A percentile compares a stretch with the other conserved stretches of the same genome.
These are phyloP conservation scores for Fusarium buxicola DNA, from an alignment of 2,329 filamentous ascomycete genomes.

Conservation along the genomic window DNA sequence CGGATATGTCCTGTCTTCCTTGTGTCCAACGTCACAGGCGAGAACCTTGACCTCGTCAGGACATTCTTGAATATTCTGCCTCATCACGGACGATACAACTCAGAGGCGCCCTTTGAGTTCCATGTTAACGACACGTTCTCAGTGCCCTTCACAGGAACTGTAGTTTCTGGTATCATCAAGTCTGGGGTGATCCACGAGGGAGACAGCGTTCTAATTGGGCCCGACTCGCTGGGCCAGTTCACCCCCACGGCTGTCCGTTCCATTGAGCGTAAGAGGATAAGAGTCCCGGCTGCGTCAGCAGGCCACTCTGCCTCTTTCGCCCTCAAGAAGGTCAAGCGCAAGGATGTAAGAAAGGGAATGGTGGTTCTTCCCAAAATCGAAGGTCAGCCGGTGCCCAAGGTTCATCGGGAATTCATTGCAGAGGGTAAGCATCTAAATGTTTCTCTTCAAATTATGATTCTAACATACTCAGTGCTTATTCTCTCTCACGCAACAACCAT, in stretches of 20 bases:
- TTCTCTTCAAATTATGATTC: not conserved
- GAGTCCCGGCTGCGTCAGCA: slow-evolving; percentile 86
- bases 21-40: slow-evolving; percentile 96
- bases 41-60: slow-evolving; percentile 89
- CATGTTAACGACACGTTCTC: slow-evolving; percentile 98
- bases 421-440: slow-evolving; percentile 65
- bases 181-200: slow-evolving; percentile 88
- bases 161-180: slow-evolving; percentile 94
- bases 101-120: slow-evolving; percentile 90
- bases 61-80: slow-evolving; percentile 96
- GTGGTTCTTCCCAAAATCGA: slow-evolving; percentile 90
- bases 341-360: slow-evolving; percentile 98
- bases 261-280: slow-evolving; percentile 93
- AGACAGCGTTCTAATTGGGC: slow-evolving; percentile 89
- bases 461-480: slow-evolving; percentile 76
- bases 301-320: slow-evolving; percentile 95
- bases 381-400: slow-evolving; percentile 75
- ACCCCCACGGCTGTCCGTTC: slow-evolving; percentile 86
- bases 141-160: slow-evolving; percentile 95
- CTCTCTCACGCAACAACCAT: slow-evolving; percentile 97
- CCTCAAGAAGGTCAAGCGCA: slow-evolving; percentile 85
- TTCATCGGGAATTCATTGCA: slow-evolving; percentile 80
- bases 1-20: slow-evolving; percentile 98
- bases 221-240: slow-evolving; percentile 91
- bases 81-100: slow-evolving; percentile 92